Evolutionary conservation across 164 flowering plant genomes (phyloP).

Genomic region (Annona cherimola): DNA sequence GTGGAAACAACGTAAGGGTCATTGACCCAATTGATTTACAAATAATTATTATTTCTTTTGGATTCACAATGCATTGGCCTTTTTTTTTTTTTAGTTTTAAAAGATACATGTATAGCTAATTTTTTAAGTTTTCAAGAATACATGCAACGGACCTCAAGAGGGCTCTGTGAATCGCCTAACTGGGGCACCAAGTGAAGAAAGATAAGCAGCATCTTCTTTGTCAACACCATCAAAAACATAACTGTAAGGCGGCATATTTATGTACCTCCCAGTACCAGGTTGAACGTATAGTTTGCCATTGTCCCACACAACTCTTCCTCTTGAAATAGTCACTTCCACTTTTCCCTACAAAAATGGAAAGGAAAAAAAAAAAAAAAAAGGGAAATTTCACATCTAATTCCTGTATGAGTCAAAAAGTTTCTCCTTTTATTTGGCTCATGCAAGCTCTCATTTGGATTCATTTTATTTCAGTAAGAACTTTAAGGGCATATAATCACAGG

Average conservation of each 20-base stretch:
- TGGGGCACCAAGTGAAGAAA: constrained; percentile 75
- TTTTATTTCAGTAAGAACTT: no score
- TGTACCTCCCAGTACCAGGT: constrained; percentile 79
- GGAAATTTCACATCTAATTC: neutral
- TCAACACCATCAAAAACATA: constrained; percentile 66
- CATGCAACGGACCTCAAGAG: constrained; percentile 13
- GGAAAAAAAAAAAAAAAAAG: constrained; percentile 1
- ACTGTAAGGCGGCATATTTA: constrained; percentile 69
- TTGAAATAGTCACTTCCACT: constrained; percentile 86
- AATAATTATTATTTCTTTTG: no score
- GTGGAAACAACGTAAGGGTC: neutral
- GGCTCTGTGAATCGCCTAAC: constrained; percentile 41
- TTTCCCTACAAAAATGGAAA: constrained; percentile 92
- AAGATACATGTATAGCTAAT: no score
- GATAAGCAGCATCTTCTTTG: constrained; percentile 59
- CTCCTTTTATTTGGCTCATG: neutral
- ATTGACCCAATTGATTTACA: neutral
- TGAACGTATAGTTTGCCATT: constrained; percentile 58
- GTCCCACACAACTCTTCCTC: constrained; percentile 89
- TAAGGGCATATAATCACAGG: no score
- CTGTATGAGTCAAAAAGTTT: no score
- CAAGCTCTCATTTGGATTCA: no score
- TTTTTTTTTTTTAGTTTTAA: neutral
- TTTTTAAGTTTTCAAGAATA: neutral
- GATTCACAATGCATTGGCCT: neutral